phyloP scores from a whole-genome alignment of 768 basidiomycete genomes.

The Gloeostereum incarnatum region DNA sequence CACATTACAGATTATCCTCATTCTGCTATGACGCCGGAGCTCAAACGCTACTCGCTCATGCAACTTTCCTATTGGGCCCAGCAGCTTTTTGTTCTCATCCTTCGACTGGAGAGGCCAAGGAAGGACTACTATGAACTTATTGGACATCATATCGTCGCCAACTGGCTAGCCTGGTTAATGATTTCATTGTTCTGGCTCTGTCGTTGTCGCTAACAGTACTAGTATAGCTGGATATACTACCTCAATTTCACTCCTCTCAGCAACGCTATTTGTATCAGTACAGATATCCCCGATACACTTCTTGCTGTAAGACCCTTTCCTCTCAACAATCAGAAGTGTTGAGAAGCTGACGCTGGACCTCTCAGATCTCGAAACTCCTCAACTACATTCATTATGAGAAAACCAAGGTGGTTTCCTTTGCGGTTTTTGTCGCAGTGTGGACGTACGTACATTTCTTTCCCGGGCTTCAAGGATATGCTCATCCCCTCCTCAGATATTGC shows the following conservation, averaged over 20 bases:
- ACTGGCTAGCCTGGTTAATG: constrained; percentile 85
- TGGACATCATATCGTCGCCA: constrained; percentile 84
- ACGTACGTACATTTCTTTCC: constrained; percentile 42
- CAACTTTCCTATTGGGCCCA: constrained; percentile 94
- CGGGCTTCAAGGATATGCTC: not conserved
- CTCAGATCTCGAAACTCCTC: constrained; percentile 72
- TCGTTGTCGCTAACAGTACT: not conserved
- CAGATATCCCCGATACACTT: constrained; percentile 92
- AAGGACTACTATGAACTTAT: constrained; percentile 87
- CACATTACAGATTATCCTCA: constrained; percentile 89
- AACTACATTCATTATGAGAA: constrained; percentile 75
- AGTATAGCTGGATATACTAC: constrained; percentile 70
- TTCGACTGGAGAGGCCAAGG: constrained; percentile 88
- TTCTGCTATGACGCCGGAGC: constrained; percentile 74
- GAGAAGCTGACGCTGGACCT: not conserved
- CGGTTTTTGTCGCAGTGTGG: constrained; percentile 65
- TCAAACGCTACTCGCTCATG: constrained; percentile 92
- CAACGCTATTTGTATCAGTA: constrained; percentile 87
- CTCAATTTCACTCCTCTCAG: constrained; percentile 82
- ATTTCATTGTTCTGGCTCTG: not conserved
- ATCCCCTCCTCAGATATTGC: constrained; percentile 60
- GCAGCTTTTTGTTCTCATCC: constrained; percentile 77
- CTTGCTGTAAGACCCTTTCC: constrained; percentile 55
- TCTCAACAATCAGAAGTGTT: not conserved
- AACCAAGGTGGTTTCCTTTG: constrained; percentile 55